Conservation (phyloP, 768 basidiomycete species). For the Lentinula aciculospora region DNA sequence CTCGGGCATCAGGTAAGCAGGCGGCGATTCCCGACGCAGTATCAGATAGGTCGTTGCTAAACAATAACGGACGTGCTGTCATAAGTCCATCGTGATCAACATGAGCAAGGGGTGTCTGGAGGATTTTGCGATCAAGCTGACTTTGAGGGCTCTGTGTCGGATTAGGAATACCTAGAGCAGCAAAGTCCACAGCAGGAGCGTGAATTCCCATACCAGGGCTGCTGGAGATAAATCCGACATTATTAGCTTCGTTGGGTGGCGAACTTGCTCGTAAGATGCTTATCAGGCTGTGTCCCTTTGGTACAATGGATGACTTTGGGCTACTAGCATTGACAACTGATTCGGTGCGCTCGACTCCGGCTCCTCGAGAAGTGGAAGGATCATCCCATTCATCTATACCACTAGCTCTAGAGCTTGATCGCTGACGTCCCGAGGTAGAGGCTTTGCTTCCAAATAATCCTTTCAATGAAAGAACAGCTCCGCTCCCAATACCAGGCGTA, state of each 20-base stretch:
- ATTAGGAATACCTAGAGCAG: neutral
- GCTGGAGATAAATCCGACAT: conserved; percentile 8
- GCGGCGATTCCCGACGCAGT: neutral
- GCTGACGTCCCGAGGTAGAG: conserved; percentile 32
- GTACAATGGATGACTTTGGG: conserved; percentile 49
- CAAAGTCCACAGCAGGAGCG: conserved; percentile 7
- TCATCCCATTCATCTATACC: conserved; percentile 20
- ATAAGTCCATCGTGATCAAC: conserved; percentile 16
- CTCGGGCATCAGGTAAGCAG: neutral
- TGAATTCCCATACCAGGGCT: conserved; percentile 13
- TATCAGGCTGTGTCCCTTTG: conserved; percentile 49
- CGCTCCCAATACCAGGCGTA: conserved; percentile 1
- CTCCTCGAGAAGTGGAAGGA: conserved; percentile 19
- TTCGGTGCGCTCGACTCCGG: conserved; percentile 16
- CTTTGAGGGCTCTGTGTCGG: conserved; percentile 17
- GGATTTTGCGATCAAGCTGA: conserved; percentile 31
- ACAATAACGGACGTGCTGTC: neutral
- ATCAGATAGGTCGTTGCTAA: neutral
- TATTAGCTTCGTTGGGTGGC: neutral
- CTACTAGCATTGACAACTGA: neutral
- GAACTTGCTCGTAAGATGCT: conserved; percentile 40
- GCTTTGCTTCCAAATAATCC: conserved; percentile 42
- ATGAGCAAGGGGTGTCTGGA: conserved; percentile 9
- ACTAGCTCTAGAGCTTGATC: conserved; percentile 48
- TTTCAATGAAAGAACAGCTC: conserved; percentile 53